phyloP scores from a whole-genome alignment of 2,329 filamentous ascomycete species.

The Paramyrothecium sp. region DNA sequence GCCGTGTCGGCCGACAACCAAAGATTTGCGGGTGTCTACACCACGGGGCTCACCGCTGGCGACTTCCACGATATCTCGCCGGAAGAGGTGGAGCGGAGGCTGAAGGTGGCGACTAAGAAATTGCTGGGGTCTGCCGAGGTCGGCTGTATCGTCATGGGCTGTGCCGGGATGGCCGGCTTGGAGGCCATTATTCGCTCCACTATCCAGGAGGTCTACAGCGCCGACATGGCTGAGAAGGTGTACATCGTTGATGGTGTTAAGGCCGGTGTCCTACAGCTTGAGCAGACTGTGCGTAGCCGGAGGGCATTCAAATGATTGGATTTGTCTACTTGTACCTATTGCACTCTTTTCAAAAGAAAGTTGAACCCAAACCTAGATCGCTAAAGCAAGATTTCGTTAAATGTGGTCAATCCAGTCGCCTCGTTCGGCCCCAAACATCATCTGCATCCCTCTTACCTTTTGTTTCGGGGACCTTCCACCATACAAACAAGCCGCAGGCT shows the following conservation, averaged over 20 bases:
- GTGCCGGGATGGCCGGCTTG: slow-evolving; percentile 87
- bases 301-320: slow-evolving; percentile 29
- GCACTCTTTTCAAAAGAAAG: not conserved
- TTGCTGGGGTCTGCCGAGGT: slow-evolving; percentile 59
- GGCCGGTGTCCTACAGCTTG: slow-evolving; percentile 63
- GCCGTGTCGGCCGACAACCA: slow-evolving; percentile 26
- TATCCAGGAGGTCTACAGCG: slow-evolving; percentile 62
- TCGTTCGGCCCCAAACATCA: slow-evolving; percentile 82
- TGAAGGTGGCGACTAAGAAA: slow-evolving; percentile 68
- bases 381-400: slow-evolving; percentile 7
- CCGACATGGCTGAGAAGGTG: slow-evolving; percentile 52
- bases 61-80: slow-evolving; percentile 73
- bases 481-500: slow-evolving; percentile 70
- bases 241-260: slow-evolving; percentile 79
- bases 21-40: slow-evolving; percentile 77
- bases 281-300: slow-evolving; percentile 48
- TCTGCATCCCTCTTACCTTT: slow-evolving; percentile 80
- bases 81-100: slow-evolving; percentile 61
- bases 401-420: slow-evolving; percentile 44
- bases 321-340: not conserved
- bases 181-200: slow-evolving; percentile 72
- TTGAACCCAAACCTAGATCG: slow-evolving; percentile 1
- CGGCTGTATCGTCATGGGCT: slow-evolving; percentile 76
- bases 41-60: slow-evolving; percentile 75
- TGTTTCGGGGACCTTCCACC: slow-evolving; percentile 78